Conservation (phyloP, 192 early-diverging fungal genomes). For the Chytriomyces hyalinus region DNA sequence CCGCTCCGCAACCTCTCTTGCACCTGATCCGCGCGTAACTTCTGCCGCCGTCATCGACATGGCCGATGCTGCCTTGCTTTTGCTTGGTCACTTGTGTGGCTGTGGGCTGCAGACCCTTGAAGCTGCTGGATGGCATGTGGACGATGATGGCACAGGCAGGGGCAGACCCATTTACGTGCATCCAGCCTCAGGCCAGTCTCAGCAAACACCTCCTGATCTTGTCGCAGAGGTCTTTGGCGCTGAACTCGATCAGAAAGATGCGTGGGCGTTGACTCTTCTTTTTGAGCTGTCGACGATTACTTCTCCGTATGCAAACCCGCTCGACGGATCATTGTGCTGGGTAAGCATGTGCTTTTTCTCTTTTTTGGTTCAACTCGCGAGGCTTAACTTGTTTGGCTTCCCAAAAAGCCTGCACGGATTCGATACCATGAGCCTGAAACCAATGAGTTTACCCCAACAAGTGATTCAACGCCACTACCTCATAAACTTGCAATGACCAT, state of each 20-base stretch:
- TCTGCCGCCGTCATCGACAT: constrained; percentile 30
- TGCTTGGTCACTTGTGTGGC: constrained; percentile 21
- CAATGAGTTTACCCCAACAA: constrained; percentile 22
- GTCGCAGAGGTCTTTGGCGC: neutral
- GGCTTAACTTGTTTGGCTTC: neutral
- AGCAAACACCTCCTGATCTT: constrained; percentile 32
- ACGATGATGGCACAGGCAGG: constrained; percentile 38
- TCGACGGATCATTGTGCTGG: constrained; percentile 34
- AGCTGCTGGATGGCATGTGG: constrained; percentile 34
- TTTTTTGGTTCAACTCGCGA: neutral
- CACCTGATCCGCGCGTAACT: constrained; percentile 26
- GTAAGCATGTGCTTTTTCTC: neutral
- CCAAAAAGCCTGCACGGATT: constrained; percentile 34
- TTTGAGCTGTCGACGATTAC: constrained; percentile 40
- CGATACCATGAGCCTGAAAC: constrained; percentile 37
- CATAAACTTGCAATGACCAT: constrained; percentile 37
- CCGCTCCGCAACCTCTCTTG: constrained; percentile 14
- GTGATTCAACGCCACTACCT: constrained; percentile 21
- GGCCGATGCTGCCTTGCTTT: constrained; percentile 33
- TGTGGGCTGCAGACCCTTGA: constrained; percentile 14
- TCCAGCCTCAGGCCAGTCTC: constrained; percentile 33
- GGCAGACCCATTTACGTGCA: constrained; percentile 33
- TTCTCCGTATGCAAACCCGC: constrained; percentile 34
- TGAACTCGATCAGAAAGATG: constrained; percentile 6
- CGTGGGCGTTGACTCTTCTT: constrained; percentile 32